phyloP scores from a whole-genome alignment of 2,329 filamentous ascomycete species.

The Lizonia empirigonia region DNA sequence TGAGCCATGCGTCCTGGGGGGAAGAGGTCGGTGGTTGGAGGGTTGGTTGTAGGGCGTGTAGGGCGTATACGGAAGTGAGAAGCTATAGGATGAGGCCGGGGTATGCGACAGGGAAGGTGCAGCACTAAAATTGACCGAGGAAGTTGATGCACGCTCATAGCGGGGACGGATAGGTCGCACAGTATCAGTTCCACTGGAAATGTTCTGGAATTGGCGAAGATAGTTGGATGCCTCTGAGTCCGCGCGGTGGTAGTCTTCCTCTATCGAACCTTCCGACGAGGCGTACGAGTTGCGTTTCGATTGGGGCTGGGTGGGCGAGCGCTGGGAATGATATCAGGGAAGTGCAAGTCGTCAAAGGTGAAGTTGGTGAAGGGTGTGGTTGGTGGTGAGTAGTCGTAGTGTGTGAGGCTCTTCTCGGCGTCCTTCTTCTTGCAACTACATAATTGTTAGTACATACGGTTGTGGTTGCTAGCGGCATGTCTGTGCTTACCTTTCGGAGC shows the following conservation, averaged over 20 bases:
- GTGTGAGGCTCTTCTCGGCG: slow-evolving; percentile 44
- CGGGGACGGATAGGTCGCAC: slow-evolving; percentile 40
- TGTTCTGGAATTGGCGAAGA: slow-evolving; percentile 50
- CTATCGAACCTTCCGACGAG: slow-evolving; percentile 51
- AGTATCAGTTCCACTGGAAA: slow-evolving; percentile 32
- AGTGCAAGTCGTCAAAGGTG: slow-evolving; percentile 47
- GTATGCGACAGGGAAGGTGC: slow-evolving; percentile 55
- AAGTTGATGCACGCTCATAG: slow-evolving; percentile 44
- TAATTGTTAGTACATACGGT: slow-evolving; percentile 21
- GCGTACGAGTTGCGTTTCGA: slow-evolving; percentile 48
- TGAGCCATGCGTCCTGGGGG: slow-evolving; percentile 46
- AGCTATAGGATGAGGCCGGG: slow-evolving; percentile 53
- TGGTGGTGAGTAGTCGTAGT: slow-evolving; percentile 45
- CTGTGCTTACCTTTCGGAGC: slow-evolving; percentile 64
- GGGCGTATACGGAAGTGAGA: slow-evolving; percentile 51
- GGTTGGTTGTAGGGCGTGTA: slow-evolving; percentile 25
- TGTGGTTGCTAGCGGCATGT: neutral
- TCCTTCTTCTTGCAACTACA: slow-evolving; percentile 56
- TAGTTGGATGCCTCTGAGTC: slow-evolving; percentile 51
- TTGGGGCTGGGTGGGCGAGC: slow-evolving; percentile 52
- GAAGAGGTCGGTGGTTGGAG: slow-evolving; percentile 43
- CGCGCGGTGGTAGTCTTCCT: slow-evolving; percentile 35
- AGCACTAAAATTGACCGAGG: slow-evolving; percentile 44
- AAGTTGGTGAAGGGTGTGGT: slow-evolving; percentile 46
- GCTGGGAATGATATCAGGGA: slow-evolving; percentile 55